phyloP scores from a whole-genome alignment of 352 stramenopile genomes.

The Globisporangium uncinulatum region DNA sequence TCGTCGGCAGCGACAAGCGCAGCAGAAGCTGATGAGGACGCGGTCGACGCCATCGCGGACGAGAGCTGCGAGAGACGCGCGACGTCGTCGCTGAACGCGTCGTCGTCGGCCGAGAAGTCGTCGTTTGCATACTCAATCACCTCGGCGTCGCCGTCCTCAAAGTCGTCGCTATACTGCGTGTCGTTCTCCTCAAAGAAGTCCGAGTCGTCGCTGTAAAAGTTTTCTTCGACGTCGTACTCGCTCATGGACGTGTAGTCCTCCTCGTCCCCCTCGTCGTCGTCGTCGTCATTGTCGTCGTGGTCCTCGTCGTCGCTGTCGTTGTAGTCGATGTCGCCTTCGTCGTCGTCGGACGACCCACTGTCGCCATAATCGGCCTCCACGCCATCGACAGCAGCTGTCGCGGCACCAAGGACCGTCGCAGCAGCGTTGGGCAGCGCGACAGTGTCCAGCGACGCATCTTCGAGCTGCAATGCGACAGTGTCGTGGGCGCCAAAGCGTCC shows the following conservation, averaged over 20 bases:
- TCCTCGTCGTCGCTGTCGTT: slow-evolving; percentile 36
- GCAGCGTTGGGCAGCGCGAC: slow-evolving; percentile 35
- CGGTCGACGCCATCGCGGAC: neutral
- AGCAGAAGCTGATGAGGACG: neutral
- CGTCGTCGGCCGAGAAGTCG: slow-evolving; percentile 43
- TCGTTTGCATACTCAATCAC: slow-evolving; percentile 76
- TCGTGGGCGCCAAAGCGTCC: slow-evolving; percentile 9
- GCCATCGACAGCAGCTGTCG: slow-evolving; percentile 7
- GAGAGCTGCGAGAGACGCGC: neutral
- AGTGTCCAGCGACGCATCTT: slow-evolving; percentile 18
- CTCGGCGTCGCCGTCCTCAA: slow-evolving; percentile 71
- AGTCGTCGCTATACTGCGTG: slow-evolving; percentile 78
- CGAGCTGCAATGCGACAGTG: slow-evolving; percentile 16
- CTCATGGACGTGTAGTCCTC: slow-evolving; percentile 60
- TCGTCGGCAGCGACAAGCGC: neutral
- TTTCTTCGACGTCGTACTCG: slow-evolving; percentile 76
- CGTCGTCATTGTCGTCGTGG: slow-evolving; percentile 31
- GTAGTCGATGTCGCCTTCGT: slow-evolving; percentile 45
- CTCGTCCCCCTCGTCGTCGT: slow-evolving; percentile 20
- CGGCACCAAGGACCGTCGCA: no score
- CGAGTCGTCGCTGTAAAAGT: slow-evolving; percentile 82
- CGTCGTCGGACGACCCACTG: slow-evolving; percentile 31
- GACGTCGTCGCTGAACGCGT: slow-evolving; percentile 9
- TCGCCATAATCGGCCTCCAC: slow-evolving; percentile 28
- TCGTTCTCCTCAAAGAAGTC: slow-evolving; percentile 67